Evolutionary conservation across 306 rosid genomes (phyloP), one percentile per base, ranked within the genome.

Genomic region (Rosa chinensis): DNA sequence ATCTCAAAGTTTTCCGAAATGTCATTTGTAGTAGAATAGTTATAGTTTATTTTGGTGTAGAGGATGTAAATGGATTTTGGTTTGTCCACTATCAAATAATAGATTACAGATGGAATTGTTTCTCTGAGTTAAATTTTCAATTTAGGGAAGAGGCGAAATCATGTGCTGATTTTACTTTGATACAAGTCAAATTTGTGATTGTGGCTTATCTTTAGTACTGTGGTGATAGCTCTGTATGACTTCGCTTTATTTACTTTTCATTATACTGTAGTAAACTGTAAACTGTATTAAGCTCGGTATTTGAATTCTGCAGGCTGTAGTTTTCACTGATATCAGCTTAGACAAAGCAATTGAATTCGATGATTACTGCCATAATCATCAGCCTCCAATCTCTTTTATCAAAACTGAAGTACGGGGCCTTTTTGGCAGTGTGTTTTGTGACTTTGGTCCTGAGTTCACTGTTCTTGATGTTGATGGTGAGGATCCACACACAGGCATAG

Each of bases 401-500:
- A 75, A 75, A 68, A 42, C 79, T 53, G 75, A 75, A 80, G 79
- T 67, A 18, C 25, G 80, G 42, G 76, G 66, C 39, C 72, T 81
- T 58, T 81, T 75, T 70, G 80, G 76, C 12, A 56, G 66, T 76
- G 80, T 76, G 14, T 76, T 75, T 48, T 81, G 80, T 53, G 82
- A 79, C 70, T 79, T 79, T 71, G 82, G 82, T 12, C 82, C 82
- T 37, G 71, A 72, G 53, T 79, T 79, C 69, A 49, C 84, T 11
- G 70, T 75, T 70, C 64, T 75, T 69, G 84, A 81, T 44, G 71
- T 81, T 68, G 75, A 79, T 37, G 82, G 82, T 8, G 82, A 71
- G 77, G 82, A 79, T 44, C 77, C 82, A 4, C 82, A 79, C 43
- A 71, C 82, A 14, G 82, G 82, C 72, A 79, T 81, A 20, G 45